Percentiles rank a stretch among this genome's conserved stretches.
phyloP scores from a whole-genome alignment of 805 yeast species.

The Pichia phayaonensis region DNA sequence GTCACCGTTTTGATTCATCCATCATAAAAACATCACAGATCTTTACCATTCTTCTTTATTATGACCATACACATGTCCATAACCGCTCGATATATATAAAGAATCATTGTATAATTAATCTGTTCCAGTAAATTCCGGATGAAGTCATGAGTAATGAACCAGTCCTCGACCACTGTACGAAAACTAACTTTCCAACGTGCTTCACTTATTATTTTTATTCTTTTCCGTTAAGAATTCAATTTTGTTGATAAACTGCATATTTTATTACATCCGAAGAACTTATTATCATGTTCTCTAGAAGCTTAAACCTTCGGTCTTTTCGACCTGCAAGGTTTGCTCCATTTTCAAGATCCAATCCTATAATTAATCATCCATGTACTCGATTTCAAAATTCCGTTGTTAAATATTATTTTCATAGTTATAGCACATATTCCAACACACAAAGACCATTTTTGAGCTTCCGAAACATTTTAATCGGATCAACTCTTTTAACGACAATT shows the following conservation, averaged over 20 bases:
- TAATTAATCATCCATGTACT: not conserved
- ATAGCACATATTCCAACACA: not conserved
- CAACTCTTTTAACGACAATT: not conserved
- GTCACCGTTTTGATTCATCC: not conserved
- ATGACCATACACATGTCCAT: not conserved
- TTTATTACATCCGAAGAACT: not conserved
- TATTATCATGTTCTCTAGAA: not conserved
- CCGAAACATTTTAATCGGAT: not conserved
- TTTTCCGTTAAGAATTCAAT: not conserved
- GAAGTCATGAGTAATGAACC: not conserved
- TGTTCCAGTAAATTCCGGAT: not conserved
- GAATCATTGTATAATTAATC: not conserved
- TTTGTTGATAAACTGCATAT: not conserved
- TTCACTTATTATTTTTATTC: not conserved
- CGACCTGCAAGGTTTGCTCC: not conserved
- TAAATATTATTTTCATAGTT: not conserved
- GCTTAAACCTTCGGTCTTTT: not conserved
- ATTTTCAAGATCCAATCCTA: not conserved
- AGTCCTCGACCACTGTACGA: not conserved
- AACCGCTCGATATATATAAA: not conserved
- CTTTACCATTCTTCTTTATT: not conserved
- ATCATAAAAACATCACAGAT: not conserved
- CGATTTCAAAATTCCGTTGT: not conserved
- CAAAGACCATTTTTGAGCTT: not conserved
- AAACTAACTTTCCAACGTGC: not conserved